These are phyloP conservation scores for Cyclostephanos tholiformis DNA, from an alignment of 108 stramenopile genomes.

Conservation along the genomic window DNA sequence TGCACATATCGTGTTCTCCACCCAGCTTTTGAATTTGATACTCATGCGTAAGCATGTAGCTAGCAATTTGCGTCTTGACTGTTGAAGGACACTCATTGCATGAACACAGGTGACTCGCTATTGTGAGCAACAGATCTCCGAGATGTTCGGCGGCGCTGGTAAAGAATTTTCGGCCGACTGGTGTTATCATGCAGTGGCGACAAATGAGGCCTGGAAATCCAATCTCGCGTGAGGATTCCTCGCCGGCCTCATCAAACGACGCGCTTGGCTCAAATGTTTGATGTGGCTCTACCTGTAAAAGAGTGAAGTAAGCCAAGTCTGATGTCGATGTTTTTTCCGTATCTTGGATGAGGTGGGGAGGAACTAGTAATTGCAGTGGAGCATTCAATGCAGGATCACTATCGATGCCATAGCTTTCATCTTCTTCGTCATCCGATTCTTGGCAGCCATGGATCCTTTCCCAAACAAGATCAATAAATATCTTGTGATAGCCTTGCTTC, in stretches of 20 bases:
- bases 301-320: conserved; percentile 42
- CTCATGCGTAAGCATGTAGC: conserved; percentile 31
- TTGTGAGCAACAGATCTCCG: conserved; percentile 32
- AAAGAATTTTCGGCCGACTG: conserved; percentile 45
- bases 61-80: conserved; percentile 33
- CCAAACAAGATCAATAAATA: conserved; percentile 58
- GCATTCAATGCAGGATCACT: neutral
- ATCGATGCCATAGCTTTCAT: conserved; percentile 1
- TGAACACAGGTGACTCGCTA: conserved; percentile 42
- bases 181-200: conserved; percentile 32
- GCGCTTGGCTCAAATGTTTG: conserved; percentile 13
- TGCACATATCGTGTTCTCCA: conserved; percentile 29
- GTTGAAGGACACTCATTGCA: conserved; percentile 37
- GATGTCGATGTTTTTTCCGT: conserved; percentile 16
- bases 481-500: conserved; percentile 54
- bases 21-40: conserved; percentile 20
- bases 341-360: conserved; percentile 19
- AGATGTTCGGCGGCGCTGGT: conserved; percentile 51
- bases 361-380: neutral
- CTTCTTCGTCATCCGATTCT: neutral
- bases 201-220: conserved; percentile 52
- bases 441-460: conserved; percentile 30
- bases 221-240: conserved; percentile 39
- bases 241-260: conserved; percentile 20
- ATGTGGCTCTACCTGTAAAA: conserved; percentile 40